Evolutionary conservation across 306 rosid genomes (phyloP).

Genomic region (Cyamopsis tetragonoloba): DNA sequence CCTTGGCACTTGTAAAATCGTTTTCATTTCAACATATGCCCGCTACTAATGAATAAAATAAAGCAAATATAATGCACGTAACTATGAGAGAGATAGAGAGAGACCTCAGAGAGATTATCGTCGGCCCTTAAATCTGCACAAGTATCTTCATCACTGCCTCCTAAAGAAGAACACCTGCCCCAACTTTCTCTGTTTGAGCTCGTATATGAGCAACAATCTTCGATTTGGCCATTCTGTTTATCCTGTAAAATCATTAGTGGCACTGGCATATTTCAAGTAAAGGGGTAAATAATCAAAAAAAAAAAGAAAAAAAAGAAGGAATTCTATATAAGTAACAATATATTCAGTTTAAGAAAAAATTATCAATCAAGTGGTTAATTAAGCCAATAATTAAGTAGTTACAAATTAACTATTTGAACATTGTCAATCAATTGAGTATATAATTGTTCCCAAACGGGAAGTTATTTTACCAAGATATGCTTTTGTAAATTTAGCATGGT

Average conservation of each 20-base stretch:
- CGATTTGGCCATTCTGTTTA: slow-evolving; percentile 55
- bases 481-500: neutral
- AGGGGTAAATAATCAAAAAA: too few species aligned
- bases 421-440: neutral
- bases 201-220: slow-evolving; percentile 89
- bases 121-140: slow-evolving; percentile 57
- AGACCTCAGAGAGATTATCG: slow-evolving; percentile 61
- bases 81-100: slow-evolving; percentile 14
- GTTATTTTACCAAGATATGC: neutral
- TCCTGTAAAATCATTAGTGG: slow-evolving; percentile 52
- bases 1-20: neutral
- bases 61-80: neutral
- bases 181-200: slow-evolving; percentile 98
- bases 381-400: neutral
- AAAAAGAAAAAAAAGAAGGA: neutral
- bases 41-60: neutral
- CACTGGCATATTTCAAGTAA: slow-evolving; percentile 24
- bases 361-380: neutral
- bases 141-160: slow-evolving; percentile 90
- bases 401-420: neutral
- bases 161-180: slow-evolving; percentile 98
- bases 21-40: slow-evolving; percentile 5
- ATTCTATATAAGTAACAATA: neutral
- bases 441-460: neutral
- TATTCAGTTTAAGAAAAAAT: neutral